Base-by-base conservation (phyloP, 371 early-diverging fungal species). In the Mucor circinelloides region DNA sequence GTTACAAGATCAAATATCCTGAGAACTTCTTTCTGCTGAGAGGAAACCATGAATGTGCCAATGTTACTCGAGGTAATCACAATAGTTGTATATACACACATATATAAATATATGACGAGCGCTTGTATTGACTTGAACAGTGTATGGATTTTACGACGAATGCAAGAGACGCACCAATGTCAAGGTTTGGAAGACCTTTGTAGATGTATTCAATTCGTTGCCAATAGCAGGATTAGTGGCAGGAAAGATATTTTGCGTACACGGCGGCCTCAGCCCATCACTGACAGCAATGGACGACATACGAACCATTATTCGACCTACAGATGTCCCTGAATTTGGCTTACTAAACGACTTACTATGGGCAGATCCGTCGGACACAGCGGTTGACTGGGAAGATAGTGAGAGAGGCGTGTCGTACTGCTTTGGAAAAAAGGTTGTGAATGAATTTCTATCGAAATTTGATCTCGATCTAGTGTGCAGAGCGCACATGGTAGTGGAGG, bases 71-170 rank as follows among this genome's bases (percentile, higher is more conserved):
- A 85, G 98, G 87, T 87, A 79, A 66, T 80, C 10, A 21, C 9
- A 23, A 9, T 1, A 6, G 21, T 23, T 48, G 25, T 19, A 0
- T 21, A 40, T 36, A 36, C 36, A 36, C n/a, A n/a, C n/a, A n/a
- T n/a, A n/a, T n/a, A n/a, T n/a, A n/a, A n/a, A n/a, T n/a, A n/a
- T n/a, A n/a, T n/a, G n/a, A n/a, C n/a, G 36, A 0, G 19, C 15
- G 44, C 44, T 2, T 75, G 60, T 40, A 40, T 42, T 36, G 12
- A 52, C 28, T 17, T 1, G 42, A n/a, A 21, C 27, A 81, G 84
- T 99, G 34, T 99, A 99, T 74, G 99, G 99, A 5, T 99, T 99
- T 81, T 99, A 97, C 77, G 99, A 99, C 76, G 99, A 99, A 81
- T 97, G 97, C 87, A 99, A 99, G 79, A 92, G 99, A 67, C 85